Evolutionary conservation across 805 yeast species (phyloP), one percentile per base, ranked within the genome.

Genomic region (Candida maesae): DNA sequence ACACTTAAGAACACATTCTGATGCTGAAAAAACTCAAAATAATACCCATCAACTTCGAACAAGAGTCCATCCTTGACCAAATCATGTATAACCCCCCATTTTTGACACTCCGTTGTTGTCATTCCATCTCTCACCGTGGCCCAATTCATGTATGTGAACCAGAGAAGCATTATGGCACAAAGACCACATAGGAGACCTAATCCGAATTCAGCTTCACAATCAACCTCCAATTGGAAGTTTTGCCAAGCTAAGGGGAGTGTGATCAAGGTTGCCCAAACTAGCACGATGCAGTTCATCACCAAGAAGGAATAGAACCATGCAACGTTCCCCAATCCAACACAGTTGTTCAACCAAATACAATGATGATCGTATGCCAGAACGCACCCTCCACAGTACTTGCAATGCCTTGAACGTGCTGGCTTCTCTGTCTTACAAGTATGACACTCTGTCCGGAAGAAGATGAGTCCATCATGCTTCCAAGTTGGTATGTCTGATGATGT

Each of bases 351-450:
- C 78, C 85, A 79, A 27, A 75, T 56, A 52, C 91, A 83, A 58
- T 83, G 90, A 56, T 83, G 91, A 52, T 87, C 96, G 51, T 77
- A 82, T 35, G 73, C 52, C 10, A 74, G 59, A 6, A 84, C 68
- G 56, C 96, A 87, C 3, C 62, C 58, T 39, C 74, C 74, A 59
- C 95, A 87, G 6, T 71, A 68, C 6, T 75, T 67, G 53, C 95
- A 87, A 63, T 87, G 95, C 45, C 81, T 79, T 0, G 93, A 70
- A 29, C 95, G 63, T 0, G 89, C 83, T 0, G 84, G 81, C 49
- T 89, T 69, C 70, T 78, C 70, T 15, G 75, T 61, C 15, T 71
- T 63, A 55, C 95, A 87, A 1, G 83, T 73, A 1, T 69, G 33
- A 49, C 90, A 83, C 6, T 35, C 36, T 11, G 41, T 38, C 10